phyloP scores from a whole-genome alignment of 108 stramenopile genomes.

The Schizochytrium sp. region DNA sequence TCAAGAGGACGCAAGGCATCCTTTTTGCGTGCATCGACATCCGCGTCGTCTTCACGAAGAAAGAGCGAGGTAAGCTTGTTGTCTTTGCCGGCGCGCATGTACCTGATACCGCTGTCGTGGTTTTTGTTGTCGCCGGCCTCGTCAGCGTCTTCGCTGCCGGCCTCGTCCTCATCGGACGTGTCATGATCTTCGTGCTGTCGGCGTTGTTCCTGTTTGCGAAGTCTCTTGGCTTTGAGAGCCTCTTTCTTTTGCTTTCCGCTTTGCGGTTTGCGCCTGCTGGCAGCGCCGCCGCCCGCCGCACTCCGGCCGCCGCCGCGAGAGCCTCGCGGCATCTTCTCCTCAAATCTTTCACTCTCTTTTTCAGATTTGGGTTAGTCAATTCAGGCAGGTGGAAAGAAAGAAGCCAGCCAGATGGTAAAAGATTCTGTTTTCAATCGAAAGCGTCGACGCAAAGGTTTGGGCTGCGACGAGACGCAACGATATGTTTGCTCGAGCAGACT shows the following conservation, averaged over 20 bases:
- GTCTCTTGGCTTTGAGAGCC: slow-evolving; percentile 9
- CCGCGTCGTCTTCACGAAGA: not conserved
- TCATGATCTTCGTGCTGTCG: not conserved
- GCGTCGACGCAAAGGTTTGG: no score
- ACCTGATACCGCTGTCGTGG: not conserved
- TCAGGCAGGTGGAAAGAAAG: no score
- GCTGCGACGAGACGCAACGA: no score
- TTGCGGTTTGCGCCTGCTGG: not conserved
- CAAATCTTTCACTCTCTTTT: no score
- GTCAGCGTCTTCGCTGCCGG: not conserved
- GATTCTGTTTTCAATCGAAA: no score
- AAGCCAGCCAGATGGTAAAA: no score
- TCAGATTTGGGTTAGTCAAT: no score
- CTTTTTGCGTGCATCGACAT: not conserved
- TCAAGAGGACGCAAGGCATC: not conserved
- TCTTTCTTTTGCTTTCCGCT: slow-evolving; percentile 27
- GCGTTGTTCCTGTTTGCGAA: not conserved
- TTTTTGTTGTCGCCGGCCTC: not conserved
- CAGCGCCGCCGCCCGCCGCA: not conserved
- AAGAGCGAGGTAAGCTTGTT: not conserved
- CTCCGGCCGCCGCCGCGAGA: not conserved
- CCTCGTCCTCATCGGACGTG: not conserved
- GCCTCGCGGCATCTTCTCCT: not conserved
- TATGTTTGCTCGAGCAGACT: no score
- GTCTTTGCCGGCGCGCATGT: not conserved